phyloP scores from a whole-genome alignment of 352 stramenopile genomes.

The Phytophthora litchii region DNA sequence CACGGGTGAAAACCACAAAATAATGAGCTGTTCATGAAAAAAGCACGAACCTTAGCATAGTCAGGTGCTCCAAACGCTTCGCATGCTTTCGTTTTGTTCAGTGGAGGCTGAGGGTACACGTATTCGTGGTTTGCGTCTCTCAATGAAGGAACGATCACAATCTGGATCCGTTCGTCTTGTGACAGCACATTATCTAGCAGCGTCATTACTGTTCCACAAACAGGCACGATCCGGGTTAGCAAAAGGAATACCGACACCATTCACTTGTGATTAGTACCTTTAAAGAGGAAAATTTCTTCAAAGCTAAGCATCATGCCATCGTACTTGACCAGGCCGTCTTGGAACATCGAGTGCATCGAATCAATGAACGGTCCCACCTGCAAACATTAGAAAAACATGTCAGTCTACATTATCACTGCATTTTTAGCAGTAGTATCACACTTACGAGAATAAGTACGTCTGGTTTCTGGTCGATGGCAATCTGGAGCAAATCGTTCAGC shows the following conservation, averaged over 20 bases:
- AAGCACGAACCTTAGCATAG: constrained; percentile 58
- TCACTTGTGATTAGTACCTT: constrained; percentile 46
- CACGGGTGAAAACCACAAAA: constrained; percentile 10
- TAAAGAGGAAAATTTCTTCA: constrained; percentile 87
- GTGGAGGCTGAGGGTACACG: constrained; percentile 94
- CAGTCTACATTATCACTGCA: not conserved
- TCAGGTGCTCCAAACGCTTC: constrained; percentile 68
- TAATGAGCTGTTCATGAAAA: not conserved
- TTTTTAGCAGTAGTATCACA: not conserved
- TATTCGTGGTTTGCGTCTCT: constrained; percentile 95
- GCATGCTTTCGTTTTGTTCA: constrained; percentile 86
- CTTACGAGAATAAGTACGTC: constrained; percentile 94
- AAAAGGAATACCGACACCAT: not conserved
- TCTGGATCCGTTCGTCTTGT: constrained; percentile 61
- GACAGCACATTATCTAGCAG: constrained; percentile 69
- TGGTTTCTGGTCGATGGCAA: constrained; percentile 81
- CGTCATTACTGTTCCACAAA: constrained; percentile 64
- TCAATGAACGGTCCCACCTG: constrained; percentile 97
- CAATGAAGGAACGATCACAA: constrained; percentile 96
- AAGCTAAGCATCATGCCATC: constrained; percentile 85
- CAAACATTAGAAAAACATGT: constrained; percentile 6
- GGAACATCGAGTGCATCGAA: constrained; percentile 88
- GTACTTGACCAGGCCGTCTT: constrained; percentile 81
- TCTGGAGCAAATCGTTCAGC: constrained; percentile 92
- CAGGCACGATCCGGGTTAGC: constrained; percentile 2